phyloP scores from a whole-genome alignment of 495 filamentous ascomycete species.

The Poronia punctata region DNA sequence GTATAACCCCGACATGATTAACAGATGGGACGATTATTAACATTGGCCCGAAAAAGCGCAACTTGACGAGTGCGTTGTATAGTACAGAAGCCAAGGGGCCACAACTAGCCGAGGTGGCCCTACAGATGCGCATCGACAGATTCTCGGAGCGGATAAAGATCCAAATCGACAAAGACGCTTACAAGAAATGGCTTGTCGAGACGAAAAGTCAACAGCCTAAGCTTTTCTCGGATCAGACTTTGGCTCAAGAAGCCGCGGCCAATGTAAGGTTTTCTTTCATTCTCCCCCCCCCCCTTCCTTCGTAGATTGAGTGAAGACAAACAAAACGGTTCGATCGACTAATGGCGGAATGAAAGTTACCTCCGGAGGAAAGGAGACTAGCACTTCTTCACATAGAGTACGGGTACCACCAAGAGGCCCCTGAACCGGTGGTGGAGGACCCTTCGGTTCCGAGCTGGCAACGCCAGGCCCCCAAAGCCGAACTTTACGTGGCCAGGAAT shows the following conservation, averaged over 20 bases:
- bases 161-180: constrained; percentile 28
- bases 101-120: constrained; percentile 24
- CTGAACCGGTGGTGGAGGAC: constrained; percentile 7
- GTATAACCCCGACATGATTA: too few species aligned
- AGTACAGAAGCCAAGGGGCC: constrained; percentile 11
- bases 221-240: constrained; percentile 17
- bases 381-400: constrained; percentile 21
- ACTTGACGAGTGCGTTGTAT: constrained; percentile 3
- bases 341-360: constrained; percentile 11
- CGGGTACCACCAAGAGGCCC: constrained; percentile 13
- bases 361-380: constrained; percentile 18
- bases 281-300: background rate
- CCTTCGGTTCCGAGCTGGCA: constrained; percentile 36
- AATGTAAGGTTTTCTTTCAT: constrained; percentile 8
- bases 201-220: constrained; percentile 9
- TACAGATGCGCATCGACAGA: constrained; percentile 38
- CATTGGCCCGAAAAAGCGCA: constrained; percentile 2
- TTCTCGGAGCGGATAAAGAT: constrained; percentile 32
- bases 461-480: constrained; percentile 34
- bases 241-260: constrained; percentile 15
- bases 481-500: constrained; percentile 26
- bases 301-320: background rate
- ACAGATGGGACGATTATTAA: background rate
- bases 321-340: background rate
- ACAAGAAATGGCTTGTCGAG: constrained; percentile 26